Conservation (phyloP, 352 stramenopile species). For the Plasmopara muralis region DNA sequence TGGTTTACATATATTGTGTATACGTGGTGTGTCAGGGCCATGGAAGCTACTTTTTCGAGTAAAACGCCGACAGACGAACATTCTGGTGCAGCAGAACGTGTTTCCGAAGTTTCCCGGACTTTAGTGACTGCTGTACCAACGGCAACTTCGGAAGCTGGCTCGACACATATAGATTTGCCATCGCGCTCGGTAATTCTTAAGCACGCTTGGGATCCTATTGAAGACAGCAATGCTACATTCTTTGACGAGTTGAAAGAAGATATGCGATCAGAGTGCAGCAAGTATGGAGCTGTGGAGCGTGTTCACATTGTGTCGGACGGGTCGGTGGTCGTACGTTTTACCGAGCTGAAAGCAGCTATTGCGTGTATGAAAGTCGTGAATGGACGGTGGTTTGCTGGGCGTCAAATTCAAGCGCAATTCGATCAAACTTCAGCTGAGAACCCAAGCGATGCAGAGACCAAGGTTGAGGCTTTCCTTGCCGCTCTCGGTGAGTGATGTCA, state of each 20-base stretch:
- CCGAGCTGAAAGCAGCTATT: slow-evolving; percentile 41
- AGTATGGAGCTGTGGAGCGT: slow-evolving; percentile 54
- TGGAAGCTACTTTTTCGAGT: slow-evolving; percentile 37
- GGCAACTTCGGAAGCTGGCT: slow-evolving; percentile 1
- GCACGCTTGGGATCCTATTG: slow-evolving; percentile 56
- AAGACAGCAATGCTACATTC: slow-evolving; percentile 34
- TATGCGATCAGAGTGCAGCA: slow-evolving; percentile 65
- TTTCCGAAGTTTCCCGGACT: background rate
- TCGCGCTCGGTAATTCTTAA: slow-evolving; percentile 59
- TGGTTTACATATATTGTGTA: background rate
- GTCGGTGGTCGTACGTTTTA: slow-evolving; percentile 59
- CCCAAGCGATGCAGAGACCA: slow-evolving; percentile 54
- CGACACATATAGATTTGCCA: slow-evolving; percentile 30
- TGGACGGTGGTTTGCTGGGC: slow-evolving; percentile 69
- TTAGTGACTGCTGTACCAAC: background rate
- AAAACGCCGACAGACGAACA: slow-evolving; percentile 14
- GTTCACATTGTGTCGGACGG: slow-evolving; percentile 59
- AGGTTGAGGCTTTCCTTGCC: slow-evolving; percentile 76
- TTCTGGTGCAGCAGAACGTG: background rate
- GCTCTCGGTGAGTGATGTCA: slow-evolving; percentile 34
- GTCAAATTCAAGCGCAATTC: slow-evolving; percentile 55
- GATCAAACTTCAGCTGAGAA: slow-evolving; percentile 51
- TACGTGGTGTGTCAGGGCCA: slow-evolving; percentile 23
- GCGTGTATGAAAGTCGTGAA: slow-evolving; percentile 74
- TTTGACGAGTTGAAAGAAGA: slow-evolving; percentile 77